Evolutionary conservation across 23 red algal genomes (phyloP).

Genomic region (Gracilaria vermiculophylla): DNA sequence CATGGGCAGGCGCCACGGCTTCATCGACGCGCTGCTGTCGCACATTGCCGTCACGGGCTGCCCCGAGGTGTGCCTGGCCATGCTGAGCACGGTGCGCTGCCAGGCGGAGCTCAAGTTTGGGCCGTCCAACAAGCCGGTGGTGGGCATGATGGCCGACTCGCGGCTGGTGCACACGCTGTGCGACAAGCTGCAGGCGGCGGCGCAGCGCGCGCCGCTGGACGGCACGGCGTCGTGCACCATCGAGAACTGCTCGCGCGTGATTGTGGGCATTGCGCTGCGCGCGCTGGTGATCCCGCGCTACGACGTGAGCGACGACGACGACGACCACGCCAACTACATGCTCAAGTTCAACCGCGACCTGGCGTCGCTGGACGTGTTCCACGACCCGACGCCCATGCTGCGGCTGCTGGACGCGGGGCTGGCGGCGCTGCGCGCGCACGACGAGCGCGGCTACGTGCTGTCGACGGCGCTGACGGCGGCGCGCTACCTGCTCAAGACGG

Average conservation of each 20-base stretch:
- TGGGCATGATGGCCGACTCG: slow-evolving; percentile 73
- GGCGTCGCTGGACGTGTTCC: slow-evolving; percentile 66
- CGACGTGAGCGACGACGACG: slow-evolving; percentile 60
- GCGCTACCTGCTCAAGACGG: slow-evolving; percentile 70
- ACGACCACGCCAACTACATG: slow-evolving; percentile 44
- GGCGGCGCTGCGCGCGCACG: slow-evolving; percentile 34
- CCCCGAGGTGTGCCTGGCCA: slow-evolving; percentile 65
- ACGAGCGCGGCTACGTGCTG: slow-evolving; percentile 61
- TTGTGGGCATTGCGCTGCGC: slow-evolving; percentile 72
- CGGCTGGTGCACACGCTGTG: slow-evolving; percentile 50
- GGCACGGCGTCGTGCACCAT: slow-evolving; percentile 67
- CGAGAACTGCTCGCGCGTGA: slow-evolving; percentile 70
- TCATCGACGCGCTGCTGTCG: slow-evolving; percentile 58
- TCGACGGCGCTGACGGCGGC: slow-evolving; percentile 75
- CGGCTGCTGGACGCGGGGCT: slow-evolving; percentile 68
- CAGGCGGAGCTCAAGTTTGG: slow-evolving; percentile 88
- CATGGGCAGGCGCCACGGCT: slow-evolving; percentile 53
- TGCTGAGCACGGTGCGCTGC: slow-evolving; percentile 72
- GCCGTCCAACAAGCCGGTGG: slow-evolving; percentile 66
- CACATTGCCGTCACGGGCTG: slow-evolving; percentile 65
- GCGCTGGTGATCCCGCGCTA: slow-evolving; percentile 73
- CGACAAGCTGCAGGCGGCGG: slow-evolving; percentile 52
- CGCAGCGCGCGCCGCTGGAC: slow-evolving; percentile 41
- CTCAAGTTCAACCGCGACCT: slow-evolving; percentile 66
- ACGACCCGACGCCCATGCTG: slow-evolving; percentile 47